phyloP scores from a whole-genome alignment of 1,139 yeast species.

The Scheffersomyces segobiensis region DNA sequence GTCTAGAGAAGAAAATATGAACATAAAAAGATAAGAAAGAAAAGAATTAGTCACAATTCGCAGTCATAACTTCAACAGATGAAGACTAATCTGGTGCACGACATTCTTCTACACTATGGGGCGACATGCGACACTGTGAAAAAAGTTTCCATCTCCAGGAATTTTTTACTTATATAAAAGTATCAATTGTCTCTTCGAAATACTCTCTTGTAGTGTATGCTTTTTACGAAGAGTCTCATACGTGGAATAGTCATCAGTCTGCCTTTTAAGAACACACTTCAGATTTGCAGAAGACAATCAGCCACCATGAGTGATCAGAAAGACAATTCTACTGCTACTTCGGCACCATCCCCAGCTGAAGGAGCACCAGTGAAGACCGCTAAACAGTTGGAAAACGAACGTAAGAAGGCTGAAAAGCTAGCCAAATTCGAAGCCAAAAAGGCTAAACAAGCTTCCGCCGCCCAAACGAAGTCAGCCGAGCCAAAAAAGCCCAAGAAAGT shows the following conservation, averaged over 20 bases:
- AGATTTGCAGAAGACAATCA: background rate
- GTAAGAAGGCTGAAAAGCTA: constrained; percentile 93
- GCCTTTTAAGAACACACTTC: constrained; percentile 3
- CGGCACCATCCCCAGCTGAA: constrained; percentile 12
- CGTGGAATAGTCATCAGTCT: constrained; percentile 10
- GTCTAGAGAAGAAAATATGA: background rate
- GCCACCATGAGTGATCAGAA: constrained; percentile 2
- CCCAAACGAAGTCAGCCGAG: constrained; percentile 35
- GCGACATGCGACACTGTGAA: background rate
- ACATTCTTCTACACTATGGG: background rate
- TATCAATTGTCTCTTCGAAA: background rate
- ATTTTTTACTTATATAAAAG: background rate
- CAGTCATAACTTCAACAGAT: background rate
- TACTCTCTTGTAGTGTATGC: constrained; percentile 16
- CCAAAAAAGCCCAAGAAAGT: constrained; percentile 71
- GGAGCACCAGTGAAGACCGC: constrained; percentile 52
- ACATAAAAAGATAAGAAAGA: background rate
- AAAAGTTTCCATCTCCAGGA: background rate
- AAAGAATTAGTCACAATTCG: background rate
- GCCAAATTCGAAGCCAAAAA: constrained; percentile 94
- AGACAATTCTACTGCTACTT: constrained; percentile 5
- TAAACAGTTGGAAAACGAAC: constrained; percentile 86
- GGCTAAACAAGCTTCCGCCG: constrained; percentile 65
- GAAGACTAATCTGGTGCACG: background rate
- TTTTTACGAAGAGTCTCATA: constrained; percentile 19